These are phyloP conservation scores for Tylopilus sp. DNA, from an alignment of 768 basidiomycete genomes.

Conservation along the genomic window DNA sequence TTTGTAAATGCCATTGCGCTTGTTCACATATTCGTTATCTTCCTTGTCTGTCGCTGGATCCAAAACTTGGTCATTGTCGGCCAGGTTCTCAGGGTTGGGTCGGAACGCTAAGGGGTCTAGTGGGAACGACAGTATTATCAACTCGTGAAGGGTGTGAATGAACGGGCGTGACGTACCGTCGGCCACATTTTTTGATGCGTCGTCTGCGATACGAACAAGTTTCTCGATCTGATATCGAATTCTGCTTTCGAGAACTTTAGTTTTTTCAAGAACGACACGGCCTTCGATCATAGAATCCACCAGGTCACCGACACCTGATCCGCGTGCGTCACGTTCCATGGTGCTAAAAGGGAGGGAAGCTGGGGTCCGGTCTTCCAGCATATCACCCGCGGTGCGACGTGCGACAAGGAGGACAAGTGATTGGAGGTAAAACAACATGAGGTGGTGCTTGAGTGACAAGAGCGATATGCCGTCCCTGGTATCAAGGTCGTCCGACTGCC, in stretches of 20 bases:
- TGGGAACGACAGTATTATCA: not conserved
- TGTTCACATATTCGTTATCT: constrained; percentile 12
- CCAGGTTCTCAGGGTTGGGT: constrained; percentile 80
- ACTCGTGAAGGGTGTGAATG: not conserved
- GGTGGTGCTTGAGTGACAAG: constrained; percentile 81
- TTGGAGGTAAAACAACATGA: constrained; percentile 82
- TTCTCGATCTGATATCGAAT: constrained; percentile 98
- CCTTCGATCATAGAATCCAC: constrained; percentile 78
- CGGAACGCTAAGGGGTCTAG: constrained; percentile 90
- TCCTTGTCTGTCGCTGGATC: constrained; percentile 33
- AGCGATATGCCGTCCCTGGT: constrained; percentile 84
- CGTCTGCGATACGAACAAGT: constrained; percentile 73
- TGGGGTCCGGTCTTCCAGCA: constrained; percentile 48
- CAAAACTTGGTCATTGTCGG: constrained; percentile 37
- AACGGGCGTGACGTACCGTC: constrained; percentile 50
- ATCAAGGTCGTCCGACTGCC: constrained; percentile 40
- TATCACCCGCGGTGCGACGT: constrained; percentile 66
- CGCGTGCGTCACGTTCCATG: constrained; percentile 50
- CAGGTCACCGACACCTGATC: constrained; percentile 63
- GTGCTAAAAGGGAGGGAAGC: constrained; percentile 52
- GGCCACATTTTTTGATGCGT: constrained; percentile 41
- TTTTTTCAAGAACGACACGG: constrained; percentile 85
- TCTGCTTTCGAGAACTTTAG: constrained; percentile 76
- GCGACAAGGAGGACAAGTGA: constrained; percentile 71
- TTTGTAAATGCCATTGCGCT: constrained; percentile 60